These are phyloP conservation scores for Sordaria brevicollis DNA, from an alignment of 495 filamentous ascomycete genomes.

Conservation along the genomic window DNA sequence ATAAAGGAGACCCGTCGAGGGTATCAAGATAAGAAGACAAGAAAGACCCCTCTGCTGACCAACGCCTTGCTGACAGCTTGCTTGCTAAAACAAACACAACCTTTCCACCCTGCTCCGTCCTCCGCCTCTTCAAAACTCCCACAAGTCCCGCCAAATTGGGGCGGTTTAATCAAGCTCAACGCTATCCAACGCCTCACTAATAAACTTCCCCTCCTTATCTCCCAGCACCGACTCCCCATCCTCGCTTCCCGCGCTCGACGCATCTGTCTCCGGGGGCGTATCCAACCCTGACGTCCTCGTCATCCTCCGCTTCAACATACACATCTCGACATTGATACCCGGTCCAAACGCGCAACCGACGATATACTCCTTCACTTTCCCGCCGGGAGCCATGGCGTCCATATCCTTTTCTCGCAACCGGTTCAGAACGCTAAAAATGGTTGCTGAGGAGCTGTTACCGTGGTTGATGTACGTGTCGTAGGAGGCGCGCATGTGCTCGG, in stretches of 20 bases:
- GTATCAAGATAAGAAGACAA: neutral
- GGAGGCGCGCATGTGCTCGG: constrained; percentile 49
- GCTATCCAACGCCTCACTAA: constrained; percentile 31
- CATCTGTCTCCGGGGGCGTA: constrained; percentile 37
- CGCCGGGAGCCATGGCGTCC: constrained; percentile 37
- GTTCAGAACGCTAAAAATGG: constrained; percentile 51
- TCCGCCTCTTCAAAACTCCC: neutral
- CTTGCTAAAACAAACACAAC: neutral
- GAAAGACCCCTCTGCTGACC: neutral
- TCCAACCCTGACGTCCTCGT: constrained; percentile 18
- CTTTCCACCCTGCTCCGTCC: neutral
- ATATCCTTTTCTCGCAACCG: constrained; percentile 46
- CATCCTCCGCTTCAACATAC: constrained; percentile 40
- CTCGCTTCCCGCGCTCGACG: constrained; percentile 23
- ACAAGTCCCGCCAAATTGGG: neutral
- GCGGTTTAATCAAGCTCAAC: constrained; percentile 38
- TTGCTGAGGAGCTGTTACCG: constrained; percentile 52
- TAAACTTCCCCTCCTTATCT: constrained; percentile 20
- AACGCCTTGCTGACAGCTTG: neutral
- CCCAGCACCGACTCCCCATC: constrained; percentile 18
- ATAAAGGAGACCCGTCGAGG: no score
- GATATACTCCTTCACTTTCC: constrained; percentile 40
- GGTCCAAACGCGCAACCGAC: constrained; percentile 59
- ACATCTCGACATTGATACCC: constrained; percentile 54
- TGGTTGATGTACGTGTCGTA: constrained; percentile 55